phyloP scores from a whole-genome alignment of 139 green algal genomes.

The Parachlorella kessleri region DNA sequence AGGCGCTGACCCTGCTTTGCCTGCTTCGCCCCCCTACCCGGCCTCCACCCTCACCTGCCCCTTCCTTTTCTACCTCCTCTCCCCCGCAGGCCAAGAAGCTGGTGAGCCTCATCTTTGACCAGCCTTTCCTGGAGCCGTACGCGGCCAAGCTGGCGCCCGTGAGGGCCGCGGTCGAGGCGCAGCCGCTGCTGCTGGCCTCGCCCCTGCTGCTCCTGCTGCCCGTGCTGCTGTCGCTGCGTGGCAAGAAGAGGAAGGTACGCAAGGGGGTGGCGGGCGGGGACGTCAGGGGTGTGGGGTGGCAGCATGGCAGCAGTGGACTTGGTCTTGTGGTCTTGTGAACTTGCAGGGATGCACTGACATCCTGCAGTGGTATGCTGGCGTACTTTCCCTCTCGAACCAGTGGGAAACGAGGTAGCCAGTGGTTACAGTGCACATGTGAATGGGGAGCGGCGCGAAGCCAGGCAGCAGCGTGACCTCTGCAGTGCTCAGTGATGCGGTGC shows the following conservation, averaged over 20 bases:
- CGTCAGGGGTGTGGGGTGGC: neutral
- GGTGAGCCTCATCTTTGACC: conserved; percentile 14
- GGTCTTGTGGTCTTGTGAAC: neutral
- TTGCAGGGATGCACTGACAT: neutral
- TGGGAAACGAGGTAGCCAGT: no score
- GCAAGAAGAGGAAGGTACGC: neutral
- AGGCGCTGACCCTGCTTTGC: no score
- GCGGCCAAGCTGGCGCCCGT: conserved; percentile 4
- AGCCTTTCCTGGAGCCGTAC: conserved; percentile 6
- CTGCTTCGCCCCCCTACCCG: neutral
- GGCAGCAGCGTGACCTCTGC: no score
- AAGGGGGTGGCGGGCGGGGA: neutral
- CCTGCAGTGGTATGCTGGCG: neutral
- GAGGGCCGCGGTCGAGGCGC: neutral
- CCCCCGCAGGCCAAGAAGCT: neutral
- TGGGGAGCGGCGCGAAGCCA: no score
- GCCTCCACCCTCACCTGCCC: neutral
- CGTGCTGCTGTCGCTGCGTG: neutral
- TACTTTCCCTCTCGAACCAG: no score
- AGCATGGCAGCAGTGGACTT: neutral
- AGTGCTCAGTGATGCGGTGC: no score
- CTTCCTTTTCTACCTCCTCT: neutral
- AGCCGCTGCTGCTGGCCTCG: neutral
- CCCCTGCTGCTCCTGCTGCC: conserved; percentile 3
- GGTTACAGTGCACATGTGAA: no score